A percentile compares a stretch with the other conserved stretches of the same genome.
phyloP scores from a whole-genome alignment of 2,329 filamentous ascomycete genomes.

The Capronia americana region DNA sequence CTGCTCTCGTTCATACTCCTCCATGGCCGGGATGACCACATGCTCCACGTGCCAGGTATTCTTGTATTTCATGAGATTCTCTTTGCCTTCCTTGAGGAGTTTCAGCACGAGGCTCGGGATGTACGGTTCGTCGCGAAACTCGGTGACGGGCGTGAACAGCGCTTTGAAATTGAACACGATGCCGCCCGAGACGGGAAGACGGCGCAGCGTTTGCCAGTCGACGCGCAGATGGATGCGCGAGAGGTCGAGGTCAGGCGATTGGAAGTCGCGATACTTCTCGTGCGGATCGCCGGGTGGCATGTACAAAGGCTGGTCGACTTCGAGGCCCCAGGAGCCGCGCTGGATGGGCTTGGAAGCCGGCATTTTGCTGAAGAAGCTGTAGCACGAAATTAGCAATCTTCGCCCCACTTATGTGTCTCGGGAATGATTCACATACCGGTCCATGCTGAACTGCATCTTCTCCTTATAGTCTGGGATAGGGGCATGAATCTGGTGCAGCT shows the following conservation, averaged over 20 bases:
- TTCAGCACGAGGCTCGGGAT: conserved; percentile 73
- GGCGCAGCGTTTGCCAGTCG: conserved; percentile 86
- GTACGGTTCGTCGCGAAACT: conserved; percentile 74
- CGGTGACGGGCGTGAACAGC: conserved; percentile 74
- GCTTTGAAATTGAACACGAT: conserved; percentile 91
- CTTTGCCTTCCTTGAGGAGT: conserved; percentile 74
- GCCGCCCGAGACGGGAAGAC: conserved; percentile 75
- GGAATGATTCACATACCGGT: conserved; percentile 62
- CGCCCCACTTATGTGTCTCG: not conserved
- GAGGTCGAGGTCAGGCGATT: conserved; percentile 63
- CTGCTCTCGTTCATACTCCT: conserved; percentile 71
- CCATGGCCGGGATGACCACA: conserved; percentile 69
- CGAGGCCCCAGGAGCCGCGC: conserved; percentile 82
- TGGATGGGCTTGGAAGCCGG: conserved; percentile 77
- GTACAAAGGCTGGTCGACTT: conserved; percentile 76
- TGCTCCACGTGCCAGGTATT: conserved; percentile 81
- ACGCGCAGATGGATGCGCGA: conserved; percentile 73
- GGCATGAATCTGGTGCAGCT: conserved; percentile 73
- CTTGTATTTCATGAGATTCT: conserved; percentile 77
- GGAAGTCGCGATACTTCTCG: conserved; percentile 63
- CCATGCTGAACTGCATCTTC: conserved; percentile 88
- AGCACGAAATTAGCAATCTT: not conserved
- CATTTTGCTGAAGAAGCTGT: conserved; percentile 80
- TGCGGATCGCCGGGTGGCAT: conserved; percentile 73
- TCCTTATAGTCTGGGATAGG: conserved; percentile 82